Evolutionary conservation across 2,329 filamentous ascomycete genomes (phyloP), one percentile per base, ranked within the genome.

Genomic region (Bipolaris gigantea): DNA sequence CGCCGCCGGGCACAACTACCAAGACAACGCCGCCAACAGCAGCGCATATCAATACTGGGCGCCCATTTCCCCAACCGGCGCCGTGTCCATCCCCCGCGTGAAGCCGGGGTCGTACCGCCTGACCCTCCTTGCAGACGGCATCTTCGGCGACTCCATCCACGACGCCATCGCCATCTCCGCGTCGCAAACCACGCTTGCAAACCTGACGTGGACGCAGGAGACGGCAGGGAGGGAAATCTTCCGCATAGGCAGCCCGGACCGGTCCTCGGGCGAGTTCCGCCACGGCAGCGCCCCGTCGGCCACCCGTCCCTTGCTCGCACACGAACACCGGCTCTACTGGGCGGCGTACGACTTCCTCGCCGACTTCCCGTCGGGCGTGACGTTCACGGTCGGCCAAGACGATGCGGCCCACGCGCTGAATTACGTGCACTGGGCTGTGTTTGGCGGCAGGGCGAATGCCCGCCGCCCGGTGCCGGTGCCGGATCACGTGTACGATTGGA

Each of bases 371-470:
- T 60, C 80, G 0, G 84, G 85, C 4, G 78, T 88, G 0, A 0
- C 76, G 74, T 88, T 82, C 72, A 78, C 79, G 13, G 79, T 88
- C 1, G 84, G 84, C 9, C 7, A 27, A 27, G 70, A 55, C 70
- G 82, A 23, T 75, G 75, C 10, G 82, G 85, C 61, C 9, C 23
- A 35, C n/a, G 51, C 51, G 5, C 75, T 85, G 55, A 88, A 88
- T 69, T 86, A 86, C 50, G 81, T 87, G 4, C 85, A 88, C 65
- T 88, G 85, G 85, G 82, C 80, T 52, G 83, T 85, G 8, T 87
- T 85, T 61, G 84, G 84, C 1, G 81, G 82, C 1, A 74, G 81
- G 25, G 81, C 75, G 1, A 81, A 85, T 67, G 78, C 69, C 4
- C 43, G 76, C 2, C 75, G 81, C 3, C 0, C 69, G 75, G 1